Evolutionary conservation across 192 early-diverging fungal genomes (phyloP), one percentile per base, ranked within the genome.

Genomic region (Coemansia sp.): DNA sequence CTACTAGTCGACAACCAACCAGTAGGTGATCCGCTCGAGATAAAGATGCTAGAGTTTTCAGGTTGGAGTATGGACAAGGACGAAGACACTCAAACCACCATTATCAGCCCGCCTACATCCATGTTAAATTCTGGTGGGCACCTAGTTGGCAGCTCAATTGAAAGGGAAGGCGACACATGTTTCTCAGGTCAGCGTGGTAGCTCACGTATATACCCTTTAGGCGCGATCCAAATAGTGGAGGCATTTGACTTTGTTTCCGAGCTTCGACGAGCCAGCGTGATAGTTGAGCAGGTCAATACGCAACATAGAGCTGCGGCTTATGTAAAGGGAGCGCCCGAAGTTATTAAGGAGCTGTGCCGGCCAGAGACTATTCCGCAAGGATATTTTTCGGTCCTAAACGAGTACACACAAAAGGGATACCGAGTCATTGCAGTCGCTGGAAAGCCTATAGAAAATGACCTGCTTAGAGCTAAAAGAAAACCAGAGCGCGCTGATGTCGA

Each of bases 261-360:
- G 6, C 81, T 99, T 33, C 85, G 98, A 6, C 86, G 98, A 10
- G 93, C 97, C 92, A 91, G 89, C 65, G 98, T 98, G 12, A 81
- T 99, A 57, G 88, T 91, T 3, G 84, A 85, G 71, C 77, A 72
- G 1, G 67, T 87, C 1, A 59, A 73, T n/a, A 76, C 66, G 2
- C 6, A 36, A 10, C 7, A 12, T 9, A 20, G 12, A 10, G 33
- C 43, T 18, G 51, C 60, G 6, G 88, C 91, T 6, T 99, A 91
- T 77, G 92, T 93, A 15, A 99, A 99, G 83, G 98, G 98, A 4
- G 98, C 98, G 0, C 98, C 98, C 3, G 98, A 99, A 77, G 91
- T 90, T 4, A 91, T 99, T 86, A 75, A 82, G 21, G 81, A 87
- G 20, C 89, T 99, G 56, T 99, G 98, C 62, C 60, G 49, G 38